Percentiles rank a stretch among this genome's conserved stretches.
Conservation (phyloP, 345 rosid species). For the Arabidopsis thaliana region DNA sequence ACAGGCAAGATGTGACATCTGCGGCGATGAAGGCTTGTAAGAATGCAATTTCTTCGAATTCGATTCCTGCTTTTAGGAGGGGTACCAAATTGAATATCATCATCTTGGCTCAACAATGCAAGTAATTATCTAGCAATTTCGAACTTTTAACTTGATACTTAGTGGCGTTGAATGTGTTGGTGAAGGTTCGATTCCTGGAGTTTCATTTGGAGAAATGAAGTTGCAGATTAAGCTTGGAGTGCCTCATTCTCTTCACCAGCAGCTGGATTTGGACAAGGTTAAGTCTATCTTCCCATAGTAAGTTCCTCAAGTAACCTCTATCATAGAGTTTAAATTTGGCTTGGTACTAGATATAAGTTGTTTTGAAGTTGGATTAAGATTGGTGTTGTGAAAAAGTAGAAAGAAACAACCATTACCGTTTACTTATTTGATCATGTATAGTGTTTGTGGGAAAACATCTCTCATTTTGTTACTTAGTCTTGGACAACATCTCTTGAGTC, state of each 20-base stretch:
- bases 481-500: not conserved
- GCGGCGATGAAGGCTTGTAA: constrained; percentile 90
- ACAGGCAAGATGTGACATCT: constrained; percentile 78
- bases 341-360: not conserved
- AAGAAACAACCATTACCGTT: too few species aligned
- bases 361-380: constrained; percentile 4
- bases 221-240: constrained; percentile 86
- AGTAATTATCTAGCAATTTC: not conserved
- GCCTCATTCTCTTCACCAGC: constrained; percentile 77
- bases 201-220: constrained; percentile 86
- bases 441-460: not conserved
- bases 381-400: too few species aligned
- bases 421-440: too few species aligned
- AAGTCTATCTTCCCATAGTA: constrained; percentile 92
- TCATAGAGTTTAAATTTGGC: not conserved
- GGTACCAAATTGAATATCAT: constrained; percentile 42
- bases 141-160: not conserved
- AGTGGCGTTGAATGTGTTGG: constrained; percentile 19
- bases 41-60: constrained; percentile 93
- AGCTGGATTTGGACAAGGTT: constrained; percentile 67
- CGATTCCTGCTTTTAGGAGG: constrained; percentile 92
- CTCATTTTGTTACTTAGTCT: constrained; percentile 5
- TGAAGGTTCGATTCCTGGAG: constrained; percentile 93
- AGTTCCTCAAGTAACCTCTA: constrained; percentile 36
- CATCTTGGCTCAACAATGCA: not conserved